phyloP scores from a whole-genome alignment of 2,329 filamentous ascomycete species.

The Cadophora malorum region DNA sequence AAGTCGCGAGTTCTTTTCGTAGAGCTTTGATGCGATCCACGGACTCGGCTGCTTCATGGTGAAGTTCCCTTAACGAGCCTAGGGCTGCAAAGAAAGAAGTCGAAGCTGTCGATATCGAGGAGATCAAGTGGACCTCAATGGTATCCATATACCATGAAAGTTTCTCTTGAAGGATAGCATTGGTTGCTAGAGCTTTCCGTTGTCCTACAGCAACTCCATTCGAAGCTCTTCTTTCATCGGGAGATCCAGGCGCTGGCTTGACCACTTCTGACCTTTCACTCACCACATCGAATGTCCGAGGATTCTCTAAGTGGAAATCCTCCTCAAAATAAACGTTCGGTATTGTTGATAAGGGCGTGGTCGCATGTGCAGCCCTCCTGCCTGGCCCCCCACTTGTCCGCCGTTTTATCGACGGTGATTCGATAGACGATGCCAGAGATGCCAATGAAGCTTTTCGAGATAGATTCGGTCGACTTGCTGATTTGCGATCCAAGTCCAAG shows the following conservation, averaged over 20 bases:
- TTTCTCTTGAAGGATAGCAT: slow-evolving; percentile 97
- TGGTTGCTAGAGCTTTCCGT: slow-evolving; percentile 89
- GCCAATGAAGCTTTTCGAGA: slow-evolving; percentile 50
- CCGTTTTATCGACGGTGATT: slow-evolving; percentile 46
- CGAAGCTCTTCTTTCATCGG: slow-evolving; percentile 57
- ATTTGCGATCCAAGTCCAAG: slow-evolving; percentile 46
- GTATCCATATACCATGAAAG: slow-evolving; percentile 99
- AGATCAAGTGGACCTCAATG: slow-evolving; percentile 95
- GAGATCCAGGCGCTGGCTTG: slow-evolving; percentile 63
- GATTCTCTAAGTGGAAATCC: slow-evolving; percentile 93
- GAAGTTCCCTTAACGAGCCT: slow-evolving; percentile 87
- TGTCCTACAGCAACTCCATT: slow-evolving; percentile 67
- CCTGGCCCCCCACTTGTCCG: slow-evolving; percentile 56
- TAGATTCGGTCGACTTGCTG: slow-evolving; percentile 38
- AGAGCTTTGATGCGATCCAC: slow-evolving; percentile 84
- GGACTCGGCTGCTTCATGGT: slow-evolving; percentile 90
- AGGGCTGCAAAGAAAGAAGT: slow-evolving; percentile 96
- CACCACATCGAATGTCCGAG: slow-evolving; percentile 93
- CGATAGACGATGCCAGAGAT: slow-evolving; percentile 48
- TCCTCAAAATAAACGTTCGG: slow-evolving; percentile 94
- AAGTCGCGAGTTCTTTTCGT: slow-evolving; percentile 76
- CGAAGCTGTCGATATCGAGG: slow-evolving; percentile 93
- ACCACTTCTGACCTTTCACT: slow-evolving; percentile 97
- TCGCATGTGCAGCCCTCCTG: slow-evolving; percentile 70
- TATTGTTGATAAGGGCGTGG: slow-evolving; percentile 82